Percentiles rank a stretch among this genome's conserved stretches.
Conservation (phyloP, 2,329 filamentous ascomycete species). For the Xylariaceae sp. region DNA sequence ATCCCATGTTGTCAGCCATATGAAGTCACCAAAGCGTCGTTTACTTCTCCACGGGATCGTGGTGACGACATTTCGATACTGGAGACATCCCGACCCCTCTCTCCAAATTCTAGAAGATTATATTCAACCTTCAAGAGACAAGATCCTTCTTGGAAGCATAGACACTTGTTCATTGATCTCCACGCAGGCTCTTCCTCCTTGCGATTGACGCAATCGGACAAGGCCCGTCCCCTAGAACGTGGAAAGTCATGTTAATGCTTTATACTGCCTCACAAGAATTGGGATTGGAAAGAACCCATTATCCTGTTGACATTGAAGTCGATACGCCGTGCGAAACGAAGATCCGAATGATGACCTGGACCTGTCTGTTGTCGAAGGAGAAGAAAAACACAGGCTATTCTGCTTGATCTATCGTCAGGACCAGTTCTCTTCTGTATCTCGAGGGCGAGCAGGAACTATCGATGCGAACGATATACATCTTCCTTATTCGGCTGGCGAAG, state of each 20-base stretch:
- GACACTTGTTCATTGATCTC: constrained; percentile 4
- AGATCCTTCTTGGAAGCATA: constrained; percentile 3
- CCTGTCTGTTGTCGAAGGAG: constrained; percentile 1
- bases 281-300: constrained; percentile 1
- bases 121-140: constrained; percentile 2
- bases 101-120: neutral
- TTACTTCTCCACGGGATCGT: constrained; percentile 5
- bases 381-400: constrained; percentile 3
- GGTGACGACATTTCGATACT: constrained; percentile 1
- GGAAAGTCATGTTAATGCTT: constrained; percentile 5
- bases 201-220: constrained; percentile 2
- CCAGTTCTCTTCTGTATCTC: constrained; percentile 1
- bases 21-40: neutral
- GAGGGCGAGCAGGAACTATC: neutral
- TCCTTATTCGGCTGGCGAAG: constrained; percentile 1
- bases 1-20: neutral
- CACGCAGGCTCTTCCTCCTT: constrained; percentile 2
- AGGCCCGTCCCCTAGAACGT: neutral
- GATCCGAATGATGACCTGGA: constrained; percentile 3
- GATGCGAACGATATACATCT: constrained; percentile 2
- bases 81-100: neutral
- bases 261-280: neutral
- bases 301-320: neutral
- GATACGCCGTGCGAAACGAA: constrained; percentile 4
- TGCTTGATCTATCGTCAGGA: constrained; percentile 5